Percentiles rank a stretch among this genome's conserved stretches.
phyloP scores from a whole-genome alignment of 495 filamentous ascomycete species.

The Talaromyces adpressus region DNA sequence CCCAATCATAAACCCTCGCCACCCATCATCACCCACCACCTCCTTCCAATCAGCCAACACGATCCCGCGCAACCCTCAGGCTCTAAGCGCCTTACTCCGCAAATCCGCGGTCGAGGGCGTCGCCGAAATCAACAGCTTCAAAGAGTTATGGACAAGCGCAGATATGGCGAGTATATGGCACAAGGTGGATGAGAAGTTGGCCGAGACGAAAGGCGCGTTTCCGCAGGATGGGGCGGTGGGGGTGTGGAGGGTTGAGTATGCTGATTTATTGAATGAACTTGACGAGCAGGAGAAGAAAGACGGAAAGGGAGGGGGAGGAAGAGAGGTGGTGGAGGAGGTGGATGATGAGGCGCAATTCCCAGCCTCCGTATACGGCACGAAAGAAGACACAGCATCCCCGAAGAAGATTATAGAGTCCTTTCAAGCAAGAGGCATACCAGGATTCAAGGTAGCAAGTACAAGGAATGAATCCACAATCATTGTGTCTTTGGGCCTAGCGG shows the following conservation, averaged over 20 bases:
- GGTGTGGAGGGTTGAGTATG: conserved; percentile 38
- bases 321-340: neutral
- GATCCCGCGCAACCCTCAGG: conserved; percentile 21
- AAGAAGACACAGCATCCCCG: neutral
- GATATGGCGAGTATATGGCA: conserved; percentile 34
- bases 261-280: conserved; percentile 23
- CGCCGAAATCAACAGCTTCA: conserved; percentile 25
- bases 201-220: conserved; percentile 27
- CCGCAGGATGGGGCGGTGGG: conserved; percentile 26
- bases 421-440: conserved; percentile 18
- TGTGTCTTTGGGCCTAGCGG: conserved; percentile 26
- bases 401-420: conserved; percentile 25
- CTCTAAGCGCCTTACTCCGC: conserved; percentile 20
- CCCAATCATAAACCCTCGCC: conserved; percentile 22
- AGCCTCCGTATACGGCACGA: neutral
- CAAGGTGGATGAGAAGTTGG: conserved; percentile 25
- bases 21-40: neutral
- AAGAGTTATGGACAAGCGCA: conserved; percentile 27
- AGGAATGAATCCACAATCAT: conserved; percentile 19
- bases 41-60: conserved; percentile 8
- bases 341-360: neutral
- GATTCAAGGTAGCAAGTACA: conserved; percentile 21
- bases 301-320: conserved; percentile 11
- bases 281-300: conserved; percentile 21
- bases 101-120: conserved; percentile 21